Conservation (phyloP, 768 basidiomycete genomes). For the Nidularia sp. region DNA sequence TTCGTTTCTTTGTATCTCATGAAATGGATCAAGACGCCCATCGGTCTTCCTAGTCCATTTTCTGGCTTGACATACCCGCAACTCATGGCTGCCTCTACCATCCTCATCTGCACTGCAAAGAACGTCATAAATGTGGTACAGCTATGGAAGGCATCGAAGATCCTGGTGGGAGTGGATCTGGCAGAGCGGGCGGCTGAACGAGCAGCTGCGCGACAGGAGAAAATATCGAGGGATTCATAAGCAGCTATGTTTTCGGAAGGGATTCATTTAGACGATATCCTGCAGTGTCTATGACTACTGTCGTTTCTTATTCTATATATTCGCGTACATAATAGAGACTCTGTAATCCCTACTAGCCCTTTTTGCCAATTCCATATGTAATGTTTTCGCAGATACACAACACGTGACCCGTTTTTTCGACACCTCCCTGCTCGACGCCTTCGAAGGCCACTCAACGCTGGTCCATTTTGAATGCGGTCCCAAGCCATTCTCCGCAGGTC, state of each 20-base stretch:
- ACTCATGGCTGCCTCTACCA: slow-evolving; percentile 55
- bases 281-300: not conserved
- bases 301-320: not conserved
- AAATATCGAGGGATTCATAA: not conserved
- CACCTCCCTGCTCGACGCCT: not conserved
- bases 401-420: slow-evolving; percentile 1
- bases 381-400: not conserved
- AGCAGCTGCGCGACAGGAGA: slow-evolving; percentile 26
- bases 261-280: not conserved
- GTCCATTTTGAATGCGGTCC: slow-evolving; percentile 27
- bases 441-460: not conserved
- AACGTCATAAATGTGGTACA: slow-evolving; percentile 95
- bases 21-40: slow-evolving; percentile 75
- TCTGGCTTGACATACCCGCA: slow-evolving; percentile 70
- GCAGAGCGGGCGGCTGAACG: slow-evolving; percentile 61
- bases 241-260: not conserved
- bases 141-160: slow-evolving; percentile 96
- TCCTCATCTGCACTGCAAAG: slow-evolving; percentile 73
- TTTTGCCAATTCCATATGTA: not conserved
- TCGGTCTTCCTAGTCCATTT: slow-evolving; percentile 39
- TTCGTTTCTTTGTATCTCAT: slow-evolving; percentile 93
- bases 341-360: not conserved
- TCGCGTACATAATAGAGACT: not conserved
- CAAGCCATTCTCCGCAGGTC: slow-evolving; percentile 32
- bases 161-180: slow-evolving; percentile 89